Conservation (phyloP, 2,329 filamentous ascomycete species). For the Huntiella decipiens region DNA sequence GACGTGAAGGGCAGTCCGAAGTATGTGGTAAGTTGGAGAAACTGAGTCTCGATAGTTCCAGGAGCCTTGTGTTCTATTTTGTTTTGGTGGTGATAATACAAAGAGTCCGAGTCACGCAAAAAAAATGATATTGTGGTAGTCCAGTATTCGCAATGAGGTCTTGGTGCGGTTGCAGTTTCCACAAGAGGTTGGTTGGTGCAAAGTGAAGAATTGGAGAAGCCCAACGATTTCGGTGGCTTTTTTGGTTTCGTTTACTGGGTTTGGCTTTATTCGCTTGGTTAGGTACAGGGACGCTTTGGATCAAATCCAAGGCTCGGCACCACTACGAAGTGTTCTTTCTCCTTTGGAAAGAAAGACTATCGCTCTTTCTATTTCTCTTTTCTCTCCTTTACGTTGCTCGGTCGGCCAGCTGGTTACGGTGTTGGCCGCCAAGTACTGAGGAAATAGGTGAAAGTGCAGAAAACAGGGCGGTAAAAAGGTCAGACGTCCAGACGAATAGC, state of each 20-base stretch:
- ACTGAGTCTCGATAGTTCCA: background rate
- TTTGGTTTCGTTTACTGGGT: no score
- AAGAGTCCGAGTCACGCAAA: no score
- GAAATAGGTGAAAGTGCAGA: background rate
- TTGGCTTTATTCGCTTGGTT: no score
- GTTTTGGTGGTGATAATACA: background rate
- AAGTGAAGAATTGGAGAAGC: background rate
- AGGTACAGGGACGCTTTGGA: no score
- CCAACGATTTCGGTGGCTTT: background rate
- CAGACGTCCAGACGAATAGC: conserved; percentile 5
- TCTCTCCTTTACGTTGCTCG: no score
- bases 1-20: no score
- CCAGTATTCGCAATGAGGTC: background rate
- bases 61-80: background rate
- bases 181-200: background rate
- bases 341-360: no score
- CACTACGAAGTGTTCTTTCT: no score
- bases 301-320: no score
- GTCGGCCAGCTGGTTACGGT: background rate
- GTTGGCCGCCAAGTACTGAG: background rate
- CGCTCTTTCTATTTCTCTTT: no score
- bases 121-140: background rate
- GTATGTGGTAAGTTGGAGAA: no score
- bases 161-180: background rate
- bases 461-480: conserved; percentile 6